Base-by-base conservation (phyloP, 2,329 filamentous ascomycete species). In the Magnaporthales sp. region DNA sequence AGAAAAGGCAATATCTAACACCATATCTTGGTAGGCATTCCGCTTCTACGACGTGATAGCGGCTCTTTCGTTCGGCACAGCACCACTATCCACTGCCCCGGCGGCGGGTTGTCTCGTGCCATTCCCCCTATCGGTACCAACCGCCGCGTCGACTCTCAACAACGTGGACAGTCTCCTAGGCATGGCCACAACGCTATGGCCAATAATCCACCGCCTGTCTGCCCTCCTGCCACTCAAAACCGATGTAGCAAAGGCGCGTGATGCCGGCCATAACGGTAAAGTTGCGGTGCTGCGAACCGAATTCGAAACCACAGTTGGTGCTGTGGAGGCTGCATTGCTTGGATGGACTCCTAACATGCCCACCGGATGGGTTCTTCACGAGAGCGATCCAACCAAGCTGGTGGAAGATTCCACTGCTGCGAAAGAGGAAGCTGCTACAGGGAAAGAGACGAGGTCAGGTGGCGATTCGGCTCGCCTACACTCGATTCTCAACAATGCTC, bases 41-140 rank as follows among this genome's bases (percentile, higher is more conserved):
- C 82, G 84, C 6, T 89, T 88, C 70, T 88, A 89, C 75, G 86
- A 89, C 72, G 86, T 89, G 26, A 88, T 88, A 67, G 83, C 86
- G 6, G 86, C 86, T 1, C 76, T 89, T 31, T 89, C 86, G 0
- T 81, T 88, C 64, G 85, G 85, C 66, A 86, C 83, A 13, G 78
- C 84, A 4, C 85, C 86, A 1, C 78, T 87, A 13, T 83, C 84
- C 1, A 80, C 77, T 13, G 79, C 82, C 3, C 80, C 83, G 2
- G 79, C 80, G 13, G 78, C 79, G 5, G 79, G 80, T 19, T 78
- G 80, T 27, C 76, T 83, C 2, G 73, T 81, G 3, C 81, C 82
- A 1, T 77, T 83, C 54, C 79, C 83, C 19, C 79, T 80, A 2
- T 72, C 81, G n/a, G 78, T 83, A 66, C 78, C 80, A 2, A 75